phyloP scores from a whole-genome alignment of 768 basidiomycete genomes.

The Chlorophyllum brunneum region DNA sequence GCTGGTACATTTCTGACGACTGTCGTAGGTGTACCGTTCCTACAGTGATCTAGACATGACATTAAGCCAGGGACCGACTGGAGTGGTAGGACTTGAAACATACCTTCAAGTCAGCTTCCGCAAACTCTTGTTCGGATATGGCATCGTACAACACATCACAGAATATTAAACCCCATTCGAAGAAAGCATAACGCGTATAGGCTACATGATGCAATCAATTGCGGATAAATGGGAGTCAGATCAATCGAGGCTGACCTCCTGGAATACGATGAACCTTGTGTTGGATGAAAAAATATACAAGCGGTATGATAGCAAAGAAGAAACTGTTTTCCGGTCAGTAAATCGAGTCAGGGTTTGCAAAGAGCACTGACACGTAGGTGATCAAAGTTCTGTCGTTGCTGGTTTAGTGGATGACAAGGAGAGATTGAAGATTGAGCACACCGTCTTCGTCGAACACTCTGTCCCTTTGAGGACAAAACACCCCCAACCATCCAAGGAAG shows the following conservation, averaged over 20 bases:
- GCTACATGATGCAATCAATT: slow-evolving; percentile 37
- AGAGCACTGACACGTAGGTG: slow-evolving; percentile 41
- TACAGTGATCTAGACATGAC: slow-evolving; percentile 24
- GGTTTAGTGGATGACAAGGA: not conserved
- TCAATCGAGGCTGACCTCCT: slow-evolving; percentile 50
- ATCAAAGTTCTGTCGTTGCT: slow-evolving; percentile 43
- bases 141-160: slow-evolving; percentile 75
- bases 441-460: slow-evolving; percentile 48
- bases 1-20: slow-evolving; percentile 24
- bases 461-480: slow-evolving; percentile 49
- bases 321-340: slow-evolving; percentile 44
- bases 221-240: not conserved
- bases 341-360: not conserved
- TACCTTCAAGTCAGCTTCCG: slow-evolving; percentile 50
- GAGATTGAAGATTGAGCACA: slow-evolving; percentile 22
- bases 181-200: slow-evolving; percentile 82
- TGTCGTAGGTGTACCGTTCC: slow-evolving; percentile 14
- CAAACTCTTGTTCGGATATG: slow-evolving; percentile 57
- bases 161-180: slow-evolving; percentile 82
- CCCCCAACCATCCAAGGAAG: slow-evolving; percentile 87
- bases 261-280: slow-evolving; percentile 79
- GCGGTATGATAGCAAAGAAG: slow-evolving; percentile 62
- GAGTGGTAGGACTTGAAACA: slow-evolving; percentile 14
- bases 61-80: not conserved
- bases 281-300: slow-evolving; percentile 82